Base-by-base conservation (phyloP, 2,329 filamentous ascomycete species). In the Aspergillus flavus region DNA sequence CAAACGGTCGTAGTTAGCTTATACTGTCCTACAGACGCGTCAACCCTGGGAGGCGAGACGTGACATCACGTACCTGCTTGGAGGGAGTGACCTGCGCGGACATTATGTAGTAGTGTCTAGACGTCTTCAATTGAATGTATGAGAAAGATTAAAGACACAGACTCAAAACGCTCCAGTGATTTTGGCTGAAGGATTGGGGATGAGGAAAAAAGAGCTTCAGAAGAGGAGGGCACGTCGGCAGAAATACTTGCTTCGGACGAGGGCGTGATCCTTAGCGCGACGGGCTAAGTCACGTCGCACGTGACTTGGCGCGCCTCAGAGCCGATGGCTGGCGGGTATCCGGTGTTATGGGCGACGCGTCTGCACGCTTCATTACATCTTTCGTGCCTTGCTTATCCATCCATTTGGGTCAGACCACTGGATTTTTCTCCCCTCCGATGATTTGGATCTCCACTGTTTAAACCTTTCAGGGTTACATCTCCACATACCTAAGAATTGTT, bases 61-160 rank as follows among this genome's bases (percentile, higher is more conserved):
- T 72, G 77, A 80, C 75, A 78, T 75, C 75, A 76, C 85, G 71
- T 83, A 91, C 89, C 84, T 88, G 87, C 82, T 91, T 91, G 62
- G 89, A 91, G 67, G 89, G 89, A 72, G 89, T 91, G 75, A 92
- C 84, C 78, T 94, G 85, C 67, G 90, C 82, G 80, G 92, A 87
- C 92, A 96, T 95, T 87, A 66, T 59, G 65, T 66, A 59, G 36
- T 57, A 61, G 55, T 69, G 57, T 71, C 30, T 72, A 59, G 61
- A 39, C 41, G 43, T 50, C 83, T 78, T 65, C 65, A 70, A 66
- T 61, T 64, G 62, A 63, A 68, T 58, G 67, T 58, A 61, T 55
- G 63, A 60, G 41, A 63, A 28, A 59, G 64, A 64, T 65, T 55
- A 62, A 59, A 57, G 63, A 71, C 59, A 68, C 63, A 68, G 68